Percentiles rank a stretch among this genome's conserved stretches.
phyloP scores from a whole-genome alignment of 176 grass and related monocot species.

The Rhynchospora pubera region DNA sequence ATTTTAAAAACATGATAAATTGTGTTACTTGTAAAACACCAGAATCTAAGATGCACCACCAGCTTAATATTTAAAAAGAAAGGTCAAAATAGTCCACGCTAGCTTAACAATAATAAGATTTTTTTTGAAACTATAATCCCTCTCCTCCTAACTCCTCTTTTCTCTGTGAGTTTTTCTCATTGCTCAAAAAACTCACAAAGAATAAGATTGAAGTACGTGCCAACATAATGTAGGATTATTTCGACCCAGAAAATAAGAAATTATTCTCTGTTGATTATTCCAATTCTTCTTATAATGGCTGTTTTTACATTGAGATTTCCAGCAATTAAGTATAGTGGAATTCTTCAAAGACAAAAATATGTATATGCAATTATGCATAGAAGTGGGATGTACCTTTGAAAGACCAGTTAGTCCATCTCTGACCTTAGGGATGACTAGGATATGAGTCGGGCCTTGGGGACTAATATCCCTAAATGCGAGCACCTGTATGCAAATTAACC shows the following conservation, averaged over 20 bases:
- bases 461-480: slow-evolving; percentile 88
- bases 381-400: slow-evolving; percentile 48
- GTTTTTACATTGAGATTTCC: neutral
- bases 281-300: neutral
- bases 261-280: neutral
- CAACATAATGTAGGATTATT: neutral
- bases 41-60: neutral
- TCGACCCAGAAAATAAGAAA: neutral
- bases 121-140: neutral
- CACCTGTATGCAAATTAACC: slow-evolving; percentile 39
- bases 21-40: neutral
- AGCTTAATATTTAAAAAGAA: neutral
- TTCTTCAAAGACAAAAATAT: neutral
- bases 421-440: slow-evolving; percentile 79
- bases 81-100: neutral
- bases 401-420: slow-evolving; percentile 85
- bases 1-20: neutral
- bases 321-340: neutral
- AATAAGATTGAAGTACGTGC: neutral
- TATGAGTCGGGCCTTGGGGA: slow-evolving; percentile 74
- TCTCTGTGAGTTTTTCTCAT: neutral
- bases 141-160: neutral
- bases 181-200: neutral
- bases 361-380: slow-evolving; percentile 4
- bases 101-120: neutral